Evolutionary conservation across 2,329 filamentous ascomycete genomes (phyloP).

Genomic region (Westerdykella aurantiaca): DNA sequence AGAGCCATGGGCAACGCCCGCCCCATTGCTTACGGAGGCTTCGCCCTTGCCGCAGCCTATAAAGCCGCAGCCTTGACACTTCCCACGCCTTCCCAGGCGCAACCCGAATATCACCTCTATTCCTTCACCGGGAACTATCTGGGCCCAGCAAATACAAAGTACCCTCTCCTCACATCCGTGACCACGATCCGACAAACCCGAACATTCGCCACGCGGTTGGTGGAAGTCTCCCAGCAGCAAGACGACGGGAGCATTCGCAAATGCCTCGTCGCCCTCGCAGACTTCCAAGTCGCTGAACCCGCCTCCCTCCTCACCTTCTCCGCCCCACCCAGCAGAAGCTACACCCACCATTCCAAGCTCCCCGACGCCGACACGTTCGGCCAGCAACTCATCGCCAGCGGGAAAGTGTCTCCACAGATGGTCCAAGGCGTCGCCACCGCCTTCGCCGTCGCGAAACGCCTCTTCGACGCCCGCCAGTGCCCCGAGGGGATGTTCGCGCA

Average conservation of each 20-base stretch:
- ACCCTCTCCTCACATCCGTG: constrained; percentile 37
- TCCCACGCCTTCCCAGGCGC: constrained; percentile 5
- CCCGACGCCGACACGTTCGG: background rate
- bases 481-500: constrained; percentile 42
- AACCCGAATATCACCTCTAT: constrained; percentile 39
- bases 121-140: constrained; percentile 45
- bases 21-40: constrained; percentile 45
- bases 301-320: constrained; percentile 36
- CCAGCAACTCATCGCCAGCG: constrained; percentile 4
- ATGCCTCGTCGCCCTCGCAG: constrained; percentile 42
- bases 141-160: constrained; percentile 41
- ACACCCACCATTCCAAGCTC: constrained; percentile 19
- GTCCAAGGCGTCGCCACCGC: constrained; percentile 15
- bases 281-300: constrained; percentile 45
- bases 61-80: constrained; percentile 41
- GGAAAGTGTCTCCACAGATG: constrained; percentile 13
- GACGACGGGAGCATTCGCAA: constrained; percentile 34
- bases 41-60: constrained; percentile 38
- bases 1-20: constrained; percentile 32
- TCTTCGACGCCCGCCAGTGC: constrained; percentile 37
- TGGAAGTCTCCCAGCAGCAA: constrained; percentile 42
- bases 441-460: constrained; percentile 25
- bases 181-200: constrained; percentile 40
- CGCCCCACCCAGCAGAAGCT: constrained; percentile 29
- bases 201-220: constrained; percentile 45